Conservation (phyloP, 768 basidiomycete species). For the Mycena kentingensis region DNA sequence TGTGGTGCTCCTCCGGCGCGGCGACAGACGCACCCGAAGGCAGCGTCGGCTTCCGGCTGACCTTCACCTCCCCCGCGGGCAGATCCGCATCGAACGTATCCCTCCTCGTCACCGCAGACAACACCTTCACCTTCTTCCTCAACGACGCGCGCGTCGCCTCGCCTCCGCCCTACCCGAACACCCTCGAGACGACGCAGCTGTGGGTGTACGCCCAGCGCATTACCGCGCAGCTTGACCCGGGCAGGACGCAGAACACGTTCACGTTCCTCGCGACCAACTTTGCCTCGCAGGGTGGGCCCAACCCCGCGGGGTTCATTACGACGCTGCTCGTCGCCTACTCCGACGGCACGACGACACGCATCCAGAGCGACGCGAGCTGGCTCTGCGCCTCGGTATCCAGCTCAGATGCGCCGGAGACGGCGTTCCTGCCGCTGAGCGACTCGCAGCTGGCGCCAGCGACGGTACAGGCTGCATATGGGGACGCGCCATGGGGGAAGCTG, state of each 20-base stretch:
- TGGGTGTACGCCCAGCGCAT: not conserved
- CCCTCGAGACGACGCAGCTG: not conserved
- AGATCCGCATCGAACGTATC: constrained; percentile 8
- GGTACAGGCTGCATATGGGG: not conserved
- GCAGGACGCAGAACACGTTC: not conserved
- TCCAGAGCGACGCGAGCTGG: not conserved
- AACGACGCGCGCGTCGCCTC: constrained; percentile 7
- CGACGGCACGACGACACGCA: not conserved
- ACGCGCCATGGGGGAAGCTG: not conserved
- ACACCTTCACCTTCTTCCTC: constrained; percentile 9
- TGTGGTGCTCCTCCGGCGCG: constrained; percentile 10
- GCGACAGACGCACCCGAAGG: constrained; percentile 2
- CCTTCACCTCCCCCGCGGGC: constrained; percentile 8
- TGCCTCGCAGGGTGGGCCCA: not conserved
- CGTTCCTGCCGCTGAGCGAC: not conserved
- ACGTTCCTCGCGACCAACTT: not conserved
- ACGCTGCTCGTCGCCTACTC: not conserved
- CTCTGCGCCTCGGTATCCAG: not conserved
- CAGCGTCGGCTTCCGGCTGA: constrained; percentile 15
- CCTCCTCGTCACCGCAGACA: constrained; percentile 9
- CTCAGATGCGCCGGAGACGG: not conserved
- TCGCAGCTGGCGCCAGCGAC: not conserved
- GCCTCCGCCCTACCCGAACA: not conserved
- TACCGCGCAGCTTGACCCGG: not conserved
- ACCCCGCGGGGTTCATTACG: not conserved